Base-by-base conservation (phyloP, 23 red algal genomes). In the Chondrus crispus region DNA sequence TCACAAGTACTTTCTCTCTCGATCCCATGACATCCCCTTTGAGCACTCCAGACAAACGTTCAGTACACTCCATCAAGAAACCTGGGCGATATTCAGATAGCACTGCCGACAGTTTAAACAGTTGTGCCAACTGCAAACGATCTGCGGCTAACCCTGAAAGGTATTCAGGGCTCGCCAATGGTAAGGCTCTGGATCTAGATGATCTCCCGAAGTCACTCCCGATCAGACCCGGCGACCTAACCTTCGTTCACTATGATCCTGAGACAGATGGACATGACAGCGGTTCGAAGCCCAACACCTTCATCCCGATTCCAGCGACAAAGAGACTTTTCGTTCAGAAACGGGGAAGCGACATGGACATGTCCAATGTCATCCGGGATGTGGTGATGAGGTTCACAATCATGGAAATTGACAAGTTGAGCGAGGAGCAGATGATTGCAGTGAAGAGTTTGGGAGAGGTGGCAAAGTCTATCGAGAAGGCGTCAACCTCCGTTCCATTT, bases 381-480 rank as follows among this genome's bases (percentile, higher is more conserved):
- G 41, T 60, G 3, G 64, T 53, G 32, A 50, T 90, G 4, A 69
- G 84, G 18, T 88, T 88, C 53, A 88, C 84, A 9, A 66, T 88
- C 44, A 88, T 88, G 84, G 84, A 88, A 46, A 72, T 88, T 20
- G 84, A 88, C 63, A 88, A 88, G 43, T 20, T 88, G 63, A 88
- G 47, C 49, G 68, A 51, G 48, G 84, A 73, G 63, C 84, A 88
- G 44, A 29, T 75, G 18, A 72, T 49, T 52, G 84, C 84, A 12
- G 55, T 73, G 41, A 49, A 49, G 28, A 88, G 68, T 22, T 53
- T 88, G n/a, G 84, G 74, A 20, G 45, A 49, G 5, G 64, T 88
- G 29, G 68, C 63, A 8, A 49, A 52, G 18, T 88, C 68, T 26
- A 66, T 75, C 12, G 45, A 62, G 3, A 73, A 75, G 16, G 84